Evolutionary conservation across 495 filamentous ascomycete genomes (phyloP).

Genomic region (Trichocladium antarcticum): DNA sequence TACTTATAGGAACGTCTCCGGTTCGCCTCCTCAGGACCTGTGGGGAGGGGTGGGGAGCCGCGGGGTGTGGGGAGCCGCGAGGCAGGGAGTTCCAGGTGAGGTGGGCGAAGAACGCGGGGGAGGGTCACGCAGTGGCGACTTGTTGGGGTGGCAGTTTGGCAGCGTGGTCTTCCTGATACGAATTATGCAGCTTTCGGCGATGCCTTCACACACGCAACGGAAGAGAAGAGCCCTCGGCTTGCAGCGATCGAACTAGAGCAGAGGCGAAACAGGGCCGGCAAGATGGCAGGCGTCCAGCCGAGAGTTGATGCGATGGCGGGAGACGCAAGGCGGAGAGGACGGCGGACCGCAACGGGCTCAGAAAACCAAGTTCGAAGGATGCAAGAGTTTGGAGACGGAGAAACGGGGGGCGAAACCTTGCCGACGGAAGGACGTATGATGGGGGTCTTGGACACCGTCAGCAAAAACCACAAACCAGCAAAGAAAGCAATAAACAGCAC

Average conservation of each 20-base stretch:
- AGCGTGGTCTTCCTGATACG: constrained; percentile 32
- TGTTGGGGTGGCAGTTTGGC: constrained; percentile 8
- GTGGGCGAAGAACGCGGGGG: neutral
- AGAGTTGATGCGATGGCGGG: neutral
- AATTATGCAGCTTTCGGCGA: constrained; percentile 23
- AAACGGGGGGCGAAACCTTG: too few relatives aligned
- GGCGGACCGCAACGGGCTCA: too few relatives aligned
- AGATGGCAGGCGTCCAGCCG: constrained; percentile 11
- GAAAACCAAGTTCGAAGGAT: too few relatives aligned
- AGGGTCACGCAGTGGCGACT: constrained; percentile 10
- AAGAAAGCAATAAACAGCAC: too few relatives aligned
- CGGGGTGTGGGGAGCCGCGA: constrained; percentile 18
- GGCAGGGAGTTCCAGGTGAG: constrained; percentile 5
- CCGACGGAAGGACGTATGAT: too few relatives aligned
- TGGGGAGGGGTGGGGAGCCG: constrained; percentile 2
- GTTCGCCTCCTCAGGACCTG: constrained; percentile 12
- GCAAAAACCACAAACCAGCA: too few relatives aligned
- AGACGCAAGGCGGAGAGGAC: neutral
- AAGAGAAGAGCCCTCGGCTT: constrained; percentile 2
- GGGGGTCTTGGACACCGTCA: too few relatives aligned
- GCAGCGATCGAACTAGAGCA: too few relatives aligned
- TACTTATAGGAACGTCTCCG: constrained; percentile 26
- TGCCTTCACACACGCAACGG: constrained; percentile 16
- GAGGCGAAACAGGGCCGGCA: neutral
- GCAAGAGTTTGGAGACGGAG: too few relatives aligned